phyloP scores from a whole-genome alignment of 2,329 filamentous ascomycete genomes.

The Microsporum ferrugineum region DNA sequence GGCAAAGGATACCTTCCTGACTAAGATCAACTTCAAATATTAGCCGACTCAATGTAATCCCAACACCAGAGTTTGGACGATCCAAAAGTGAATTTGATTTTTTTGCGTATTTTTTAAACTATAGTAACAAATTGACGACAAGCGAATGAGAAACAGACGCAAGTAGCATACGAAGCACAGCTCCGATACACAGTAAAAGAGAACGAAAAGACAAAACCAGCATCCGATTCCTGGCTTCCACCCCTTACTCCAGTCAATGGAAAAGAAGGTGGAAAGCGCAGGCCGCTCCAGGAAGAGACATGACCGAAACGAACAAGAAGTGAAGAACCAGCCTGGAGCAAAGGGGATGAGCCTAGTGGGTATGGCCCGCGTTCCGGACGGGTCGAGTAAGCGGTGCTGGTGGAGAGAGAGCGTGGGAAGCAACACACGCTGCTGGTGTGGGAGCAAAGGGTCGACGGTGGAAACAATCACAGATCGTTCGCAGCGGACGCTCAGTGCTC shows the following conservation, averaged over 20 bases:
- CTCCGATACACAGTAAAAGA: slow-evolving; percentile 23
- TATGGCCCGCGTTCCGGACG: neutral
- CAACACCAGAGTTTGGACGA: neutral
- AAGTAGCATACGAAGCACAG: slow-evolving; percentile 26
- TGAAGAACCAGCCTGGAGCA: slow-evolving; percentile 37
- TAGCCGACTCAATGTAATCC: neutral
- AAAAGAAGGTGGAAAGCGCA: slow-evolving; percentile 12
- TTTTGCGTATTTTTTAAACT: neutral
- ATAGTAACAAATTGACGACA: slow-evolving; percentile 7
- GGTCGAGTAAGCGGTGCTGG: neutral
- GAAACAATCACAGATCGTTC: slow-evolving; percentile 8
- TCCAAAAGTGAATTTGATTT: neutral
- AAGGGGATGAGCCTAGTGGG: slow-evolving; percentile 45
- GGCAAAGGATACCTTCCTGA: neutral
- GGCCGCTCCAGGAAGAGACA: slow-evolving; percentile 26
- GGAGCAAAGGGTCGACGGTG: slow-evolving; percentile 1
- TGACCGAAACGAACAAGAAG: slow-evolving; percentile 6
- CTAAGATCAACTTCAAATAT: neutral
- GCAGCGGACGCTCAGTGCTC: neutral
- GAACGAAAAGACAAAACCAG: slow-evolving; percentile 24
- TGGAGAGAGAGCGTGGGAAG: neutral
- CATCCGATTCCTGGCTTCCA: slow-evolving; percentile 39
- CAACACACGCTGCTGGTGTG: neutral
- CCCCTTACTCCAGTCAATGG: slow-evolving; percentile 21
- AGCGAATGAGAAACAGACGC: slow-evolving; percentile 3